A percentile compares a stretch with the other conserved stretches of the same genome.
Conservation (phyloP, 108 stramenopile genomes). For the Fragilaria crotonensis region DNA sequence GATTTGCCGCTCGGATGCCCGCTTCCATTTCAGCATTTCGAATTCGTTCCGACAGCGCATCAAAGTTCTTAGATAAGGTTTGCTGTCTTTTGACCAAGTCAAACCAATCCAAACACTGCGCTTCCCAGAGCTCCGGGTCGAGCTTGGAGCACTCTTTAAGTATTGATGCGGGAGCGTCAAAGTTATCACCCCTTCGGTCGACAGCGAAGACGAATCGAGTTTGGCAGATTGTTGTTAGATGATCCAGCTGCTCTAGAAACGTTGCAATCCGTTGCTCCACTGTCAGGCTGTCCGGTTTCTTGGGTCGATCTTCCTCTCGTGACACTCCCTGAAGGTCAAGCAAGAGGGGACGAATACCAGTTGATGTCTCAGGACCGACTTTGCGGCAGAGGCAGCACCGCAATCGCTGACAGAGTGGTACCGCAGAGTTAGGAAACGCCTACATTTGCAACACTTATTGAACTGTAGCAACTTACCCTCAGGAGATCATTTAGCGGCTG, state of each 20-base stretch:
- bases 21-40: constrained; percentile 73
- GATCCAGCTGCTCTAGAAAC: constrained; percentile 12
- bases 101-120: constrained; percentile 69
- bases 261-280: constrained; percentile 4
- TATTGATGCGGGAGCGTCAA: constrained; percentile 23
- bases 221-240: constrained; percentile 26
- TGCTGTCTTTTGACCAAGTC: constrained; percentile 70
- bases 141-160: constrained; percentile 37
- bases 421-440: too few species aligned
- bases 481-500: constrained; percentile 49
- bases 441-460: neutral
- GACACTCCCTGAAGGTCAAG: constrained; percentile 75
- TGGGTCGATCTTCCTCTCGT: constrained; percentile 35
- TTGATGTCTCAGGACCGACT: constrained; percentile 52
- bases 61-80: constrained; percentile 15
- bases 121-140: constrained; percentile 57
- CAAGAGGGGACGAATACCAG: constrained; percentile 79
- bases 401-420: constrained; percentile 38
- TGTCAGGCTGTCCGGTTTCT: neutral
- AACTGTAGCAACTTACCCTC: constrained; percentile 35
- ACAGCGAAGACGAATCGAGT: constrained; percentile 3
- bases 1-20: constrained; percentile 52
- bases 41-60: constrained; percentile 47
- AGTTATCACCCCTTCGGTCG: neutral
- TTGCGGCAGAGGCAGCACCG: constrained; percentile 61